phyloP scores from a whole-genome alignment of 257 asterid genomes.

The Lavandula angustifolia region DNA sequence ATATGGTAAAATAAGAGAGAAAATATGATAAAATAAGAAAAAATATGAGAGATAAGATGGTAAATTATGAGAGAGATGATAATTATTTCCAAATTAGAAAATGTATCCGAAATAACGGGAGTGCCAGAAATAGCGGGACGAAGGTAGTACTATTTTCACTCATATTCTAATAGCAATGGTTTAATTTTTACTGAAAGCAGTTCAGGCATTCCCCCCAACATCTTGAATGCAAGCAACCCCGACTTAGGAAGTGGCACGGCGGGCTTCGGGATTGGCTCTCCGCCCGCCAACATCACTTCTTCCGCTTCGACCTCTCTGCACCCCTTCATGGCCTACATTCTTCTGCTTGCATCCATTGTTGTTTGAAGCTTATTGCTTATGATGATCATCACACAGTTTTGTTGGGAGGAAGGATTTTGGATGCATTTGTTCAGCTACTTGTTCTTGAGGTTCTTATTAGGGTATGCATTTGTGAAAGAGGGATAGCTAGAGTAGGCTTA shows the following conservation, averaged over 20 bases:
- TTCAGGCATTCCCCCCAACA: constrained; percentile 49
- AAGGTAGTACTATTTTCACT: too few species aligned
- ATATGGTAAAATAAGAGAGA: too few species aligned
- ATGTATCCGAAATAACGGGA: too few species aligned
- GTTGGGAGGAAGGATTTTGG: not conserved
- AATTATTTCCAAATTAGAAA: too few species aligned
- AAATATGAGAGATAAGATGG: too few species aligned
- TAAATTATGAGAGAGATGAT: too few species aligned
- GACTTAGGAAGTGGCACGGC: constrained; percentile 44
- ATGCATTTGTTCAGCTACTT: not conserved
- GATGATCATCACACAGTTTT: constrained; percentile 29
- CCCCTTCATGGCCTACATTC: constrained; percentile 45
- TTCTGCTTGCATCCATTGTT: constrained; percentile 39
- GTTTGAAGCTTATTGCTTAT: constrained; percentile 22
- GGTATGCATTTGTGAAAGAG: constrained; percentile 17
- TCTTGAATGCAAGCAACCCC: constrained; percentile 51
- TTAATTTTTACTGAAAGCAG: constrained; percentile 36
- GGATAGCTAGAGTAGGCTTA: constrained; percentile 27
- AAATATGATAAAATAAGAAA: too few species aligned
- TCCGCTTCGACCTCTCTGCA: constrained; percentile 45
- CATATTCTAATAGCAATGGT: not conserved
- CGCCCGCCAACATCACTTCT: constrained; percentile 31
- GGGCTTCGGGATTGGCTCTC: constrained; percentile 48
- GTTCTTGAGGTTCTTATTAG: constrained; percentile 17
- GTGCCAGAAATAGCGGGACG: too few species aligned